phyloP scores from a whole-genome alignment of 208 protist species.

The Wallacemonas sp. region DNA sequence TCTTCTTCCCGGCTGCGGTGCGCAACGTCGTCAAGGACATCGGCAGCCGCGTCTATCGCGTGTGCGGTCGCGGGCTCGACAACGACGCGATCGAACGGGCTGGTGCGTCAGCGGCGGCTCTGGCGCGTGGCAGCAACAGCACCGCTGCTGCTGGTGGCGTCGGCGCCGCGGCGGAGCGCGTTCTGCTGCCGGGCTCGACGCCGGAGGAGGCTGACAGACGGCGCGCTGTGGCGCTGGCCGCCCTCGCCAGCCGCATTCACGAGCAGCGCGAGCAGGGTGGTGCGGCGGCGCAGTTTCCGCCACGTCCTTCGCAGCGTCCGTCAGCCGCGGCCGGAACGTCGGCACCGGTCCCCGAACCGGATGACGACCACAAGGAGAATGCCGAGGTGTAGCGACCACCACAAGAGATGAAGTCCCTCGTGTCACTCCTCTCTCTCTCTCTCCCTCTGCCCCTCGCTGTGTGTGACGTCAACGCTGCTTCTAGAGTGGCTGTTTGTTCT shows the following conservation, averaged over 20 bases:
- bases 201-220: conserved; percentile 76
- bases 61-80: conserved; percentile 1
- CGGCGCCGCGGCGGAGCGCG: background rate
- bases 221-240: conserved; percentile 63
- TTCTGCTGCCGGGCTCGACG: conserved; percentile 67
- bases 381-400: conserved; percentile 2
- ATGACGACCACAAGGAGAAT: conserved; percentile 14
- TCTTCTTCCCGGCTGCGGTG: conserved; percentile 27
- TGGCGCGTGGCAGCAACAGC: background rate
- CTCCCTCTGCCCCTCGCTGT: background rate
- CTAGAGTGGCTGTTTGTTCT: too few relatives aligned
- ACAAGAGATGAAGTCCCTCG: too few relatives aligned
- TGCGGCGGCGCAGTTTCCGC: background rate
- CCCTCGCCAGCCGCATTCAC: conserved; percentile 54
- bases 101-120: background rate
- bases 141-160: too few relatives aligned
- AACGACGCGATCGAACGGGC: background rate
- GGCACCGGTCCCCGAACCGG: background rate
- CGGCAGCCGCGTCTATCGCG: background rate
- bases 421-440: too few relatives aligned
- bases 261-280: conserved; percentile 27
- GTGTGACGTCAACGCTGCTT: background rate
- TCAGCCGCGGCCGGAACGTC: background rate
- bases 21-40: conserved; percentile 13
- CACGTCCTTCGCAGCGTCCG: background rate